phyloP scores from a whole-genome alignment of 768 basidiomycete genomes.

The Sarcodon sp. region DNA sequence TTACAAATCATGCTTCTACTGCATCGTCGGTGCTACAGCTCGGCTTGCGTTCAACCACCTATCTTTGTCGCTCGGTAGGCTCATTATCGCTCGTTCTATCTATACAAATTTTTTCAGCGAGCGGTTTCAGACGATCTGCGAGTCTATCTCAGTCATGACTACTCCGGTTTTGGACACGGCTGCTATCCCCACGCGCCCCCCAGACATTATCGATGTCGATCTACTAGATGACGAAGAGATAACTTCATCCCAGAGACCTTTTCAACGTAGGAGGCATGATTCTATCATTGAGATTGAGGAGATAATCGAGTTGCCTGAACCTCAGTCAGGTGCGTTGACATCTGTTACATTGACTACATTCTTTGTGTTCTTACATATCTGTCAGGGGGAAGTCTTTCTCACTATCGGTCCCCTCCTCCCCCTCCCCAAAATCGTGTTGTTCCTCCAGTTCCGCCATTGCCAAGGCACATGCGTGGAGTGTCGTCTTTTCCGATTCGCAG shows the following conservation, averaged over 20 bases:
- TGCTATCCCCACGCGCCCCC: conserved; percentile 1
- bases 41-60: too few relatives aligned
- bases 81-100: too few relatives aligned
- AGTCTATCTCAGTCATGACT: neutral
- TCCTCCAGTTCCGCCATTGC: conserved; percentile 48
- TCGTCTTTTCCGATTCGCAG: conserved; percentile 26
- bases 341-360: neutral
- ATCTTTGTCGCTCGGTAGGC: too few relatives aligned
- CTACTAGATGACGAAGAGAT: conserved; percentile 21
- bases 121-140: too few relatives aligned
- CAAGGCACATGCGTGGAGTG: conserved; percentile 19
- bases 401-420: conserved; percentile 7
- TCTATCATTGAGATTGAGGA: conserved; percentile 29
- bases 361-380: conserved; percentile 1
- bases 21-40: too few relatives aligned
- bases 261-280: conserved; percentile 9
- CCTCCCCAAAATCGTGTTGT: conserved; percentile 26
- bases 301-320: conserved; percentile 16
- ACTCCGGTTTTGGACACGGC: neutral
- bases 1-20: too few relatives aligned
- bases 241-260: conserved; percentile 7
- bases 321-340: conserved; percentile 6
- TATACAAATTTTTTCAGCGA: too few relatives aligned
- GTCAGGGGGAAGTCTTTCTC: conserved; percentile 3
- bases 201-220: conserved; percentile 33